These are phyloP conservation scores for Physcomitrium patens DNA, from an alignment of 225 moss, liverwort and hornwort genomes.

Conservation along the genomic window DNA sequence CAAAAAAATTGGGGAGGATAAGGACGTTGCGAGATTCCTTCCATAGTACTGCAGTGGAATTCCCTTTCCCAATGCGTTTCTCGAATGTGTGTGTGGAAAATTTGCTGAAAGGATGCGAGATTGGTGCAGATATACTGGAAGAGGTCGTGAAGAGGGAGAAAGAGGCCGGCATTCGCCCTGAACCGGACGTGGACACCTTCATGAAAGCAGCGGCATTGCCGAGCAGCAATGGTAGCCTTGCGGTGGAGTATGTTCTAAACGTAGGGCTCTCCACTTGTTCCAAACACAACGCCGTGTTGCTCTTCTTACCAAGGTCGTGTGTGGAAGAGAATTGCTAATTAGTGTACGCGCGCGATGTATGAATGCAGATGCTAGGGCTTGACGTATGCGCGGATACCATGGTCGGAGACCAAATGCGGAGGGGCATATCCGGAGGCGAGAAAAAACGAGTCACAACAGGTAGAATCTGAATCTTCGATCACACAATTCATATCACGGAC, in stretches of 20 bases:
- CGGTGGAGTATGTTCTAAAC: conserved; percentile 39
- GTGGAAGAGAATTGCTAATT: too few species aligned
- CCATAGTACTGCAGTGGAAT: not conserved
- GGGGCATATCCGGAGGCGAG: conserved; percentile 49
- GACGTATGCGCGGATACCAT: conserved; percentile 49
- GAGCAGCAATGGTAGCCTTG: conserved; percentile 35
- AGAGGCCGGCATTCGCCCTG: conserved; percentile 43
- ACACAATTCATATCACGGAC: not conserved
- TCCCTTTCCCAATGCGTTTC: not conserved
- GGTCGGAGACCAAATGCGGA: conserved; percentile 41
- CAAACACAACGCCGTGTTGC: not conserved
- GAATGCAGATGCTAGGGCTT: conserved; percentile 43
- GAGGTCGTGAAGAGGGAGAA: conserved; percentile 49
- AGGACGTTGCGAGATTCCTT: not conserved
- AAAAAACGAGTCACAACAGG: conserved; percentile 52
- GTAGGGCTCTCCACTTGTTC: conserved; percentile 13
- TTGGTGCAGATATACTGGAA: conserved; percentile 43
- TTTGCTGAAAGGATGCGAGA: not conserved
- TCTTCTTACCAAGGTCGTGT: too few species aligned
- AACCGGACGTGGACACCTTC: conserved; percentile 46
- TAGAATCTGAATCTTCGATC: not conserved
- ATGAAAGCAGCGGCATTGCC: conserved; percentile 51
- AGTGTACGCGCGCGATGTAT: not conserved
- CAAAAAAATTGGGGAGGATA: too few species aligned
- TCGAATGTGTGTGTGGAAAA: not conserved